Evolutionary conservation across 208 protist species (phyloP).

Genomic region (Porcisia deanei): DNA sequence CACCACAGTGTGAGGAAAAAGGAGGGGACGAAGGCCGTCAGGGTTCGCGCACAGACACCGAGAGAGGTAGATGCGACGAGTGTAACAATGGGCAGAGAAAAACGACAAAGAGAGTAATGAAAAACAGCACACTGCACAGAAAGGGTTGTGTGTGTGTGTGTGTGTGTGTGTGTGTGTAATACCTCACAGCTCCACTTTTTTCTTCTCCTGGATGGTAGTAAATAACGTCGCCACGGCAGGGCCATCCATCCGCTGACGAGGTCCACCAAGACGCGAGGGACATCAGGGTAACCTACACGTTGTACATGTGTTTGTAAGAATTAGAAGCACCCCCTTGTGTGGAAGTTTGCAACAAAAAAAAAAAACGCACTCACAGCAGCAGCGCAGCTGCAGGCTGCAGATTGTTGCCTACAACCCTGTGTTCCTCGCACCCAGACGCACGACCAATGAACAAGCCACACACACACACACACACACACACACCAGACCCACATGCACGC

Average conservation of each 20-base stretch:
- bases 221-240: not conserved
- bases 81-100: too few relatives aligned
- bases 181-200: not conserved
- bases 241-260: not conserved
- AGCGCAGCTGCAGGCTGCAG: not conserved
- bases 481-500: not conserved
- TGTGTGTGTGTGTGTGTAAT: too few relatives aligned
- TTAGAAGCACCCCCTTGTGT: not conserved
- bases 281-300: not conserved
- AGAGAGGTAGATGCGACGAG: too few relatives aligned
- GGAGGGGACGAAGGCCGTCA: too few relatives aligned
- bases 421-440: not conserved
- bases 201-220: not conserved
- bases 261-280: not conserved
- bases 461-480: not conserved
- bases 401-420: not conserved
- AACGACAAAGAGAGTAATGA: too few relatives aligned
- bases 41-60: too few relatives aligned
- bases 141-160: too few relatives aligned
- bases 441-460: not conserved
- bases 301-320: not conserved
- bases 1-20: too few relatives aligned
- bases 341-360: not conserved
- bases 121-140: too few relatives aligned
- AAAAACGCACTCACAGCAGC: not conserved